Evolutionary conservation across 2,329 filamentous ascomycete genomes (phyloP).

Genomic region (Parafenestella ontariensis): DNA sequence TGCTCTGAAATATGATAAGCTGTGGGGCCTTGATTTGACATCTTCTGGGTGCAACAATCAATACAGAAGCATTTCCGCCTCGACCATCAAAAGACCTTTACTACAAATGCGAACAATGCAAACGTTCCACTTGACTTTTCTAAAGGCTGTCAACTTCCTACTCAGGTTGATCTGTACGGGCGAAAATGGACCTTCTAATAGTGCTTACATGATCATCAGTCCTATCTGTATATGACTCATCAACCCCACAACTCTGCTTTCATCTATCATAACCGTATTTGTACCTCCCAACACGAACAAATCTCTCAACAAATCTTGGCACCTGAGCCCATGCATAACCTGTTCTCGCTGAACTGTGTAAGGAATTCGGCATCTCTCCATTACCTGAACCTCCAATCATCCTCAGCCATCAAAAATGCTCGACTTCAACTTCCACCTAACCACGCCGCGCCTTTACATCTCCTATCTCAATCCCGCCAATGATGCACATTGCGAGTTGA

Average conservation of each 20-base stretch:
- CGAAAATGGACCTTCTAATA: neutral
- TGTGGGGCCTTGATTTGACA: neutral
- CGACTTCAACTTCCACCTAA: slow-evolving; percentile 71
- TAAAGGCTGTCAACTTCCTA: neutral
- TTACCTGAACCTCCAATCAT: neutral
- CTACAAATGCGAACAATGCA: neutral
- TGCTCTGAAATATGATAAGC: neutral
- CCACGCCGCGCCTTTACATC: slow-evolving; percentile 55
- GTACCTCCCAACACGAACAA: neutral
- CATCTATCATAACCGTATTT: neutral
- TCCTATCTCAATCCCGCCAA: slow-evolving; percentile 23
- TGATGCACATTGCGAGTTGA: slow-evolving; percentile 24
- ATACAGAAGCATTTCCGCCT: too few species aligned
- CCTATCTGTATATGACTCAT: neutral
- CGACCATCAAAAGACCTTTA: too few species aligned
- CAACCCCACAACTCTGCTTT: neutral
- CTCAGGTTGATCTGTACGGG: neutral
- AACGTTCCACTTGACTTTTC: neutral
- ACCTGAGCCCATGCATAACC: too few species aligned
- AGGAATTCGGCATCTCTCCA: neutral
- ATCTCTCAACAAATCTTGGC: too few species aligned
- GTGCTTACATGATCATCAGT: neutral
- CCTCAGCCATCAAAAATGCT: slow-evolving; percentile 41
- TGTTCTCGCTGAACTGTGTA: too few species aligned
- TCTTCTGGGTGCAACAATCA: too few species aligned